Base-by-base conservation (phyloP, 75 land plant genomes). In the Pinus albicaulis region DNA sequence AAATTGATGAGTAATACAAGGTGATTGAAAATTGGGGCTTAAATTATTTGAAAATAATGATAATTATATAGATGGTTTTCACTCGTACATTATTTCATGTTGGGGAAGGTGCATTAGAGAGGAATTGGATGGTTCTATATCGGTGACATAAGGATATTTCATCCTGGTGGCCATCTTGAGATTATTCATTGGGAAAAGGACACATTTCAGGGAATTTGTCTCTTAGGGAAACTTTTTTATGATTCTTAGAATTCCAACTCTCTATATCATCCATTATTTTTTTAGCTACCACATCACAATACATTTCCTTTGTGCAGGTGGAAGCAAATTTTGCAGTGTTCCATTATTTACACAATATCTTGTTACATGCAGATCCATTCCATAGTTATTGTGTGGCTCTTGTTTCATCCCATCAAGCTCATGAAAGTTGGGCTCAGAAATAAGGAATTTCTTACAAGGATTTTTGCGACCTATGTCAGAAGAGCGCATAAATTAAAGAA, bases 101-200 rank as follows among this genome's bases (percentile, higher is more conserved):
- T 84, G 20, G 89, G 88, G 84, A 93, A 93, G 93, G 84, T 84
- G 34, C 94, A 96, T 64, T 91, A 91, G 72, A 90, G 76, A 24
- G 96, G 93, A 16, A 88, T 84, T 66, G 85, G 96, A 52, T 96
- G 99, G 99, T 93, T 96, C 75, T 93, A 93, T 74, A 90, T 94
- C 11, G 99, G 96, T 72, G 99, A 96, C 78, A 88, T 96, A 76
- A 96, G 99, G 56, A 83, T 78, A 80, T 89, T 96, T 81, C 94
- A 96, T 69, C 91, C 90, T 56, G 94, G 93, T 87, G 98, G 96
- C 16, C 89, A 92, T 80, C 83, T 96, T 59, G 96, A 96, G 73
- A 93, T 96, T 36, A 89, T 96, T 74, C 96, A 93, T 72, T 79
- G 96, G 14, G 12, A 93, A 91, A 93, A 93, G 72, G 99, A 96